Evolutionary conservation across 1,139 yeast genomes (phyloP), one percentile per base, ranked within the genome.

Genomic region (Arxiozyma slooffiae): DNA sequence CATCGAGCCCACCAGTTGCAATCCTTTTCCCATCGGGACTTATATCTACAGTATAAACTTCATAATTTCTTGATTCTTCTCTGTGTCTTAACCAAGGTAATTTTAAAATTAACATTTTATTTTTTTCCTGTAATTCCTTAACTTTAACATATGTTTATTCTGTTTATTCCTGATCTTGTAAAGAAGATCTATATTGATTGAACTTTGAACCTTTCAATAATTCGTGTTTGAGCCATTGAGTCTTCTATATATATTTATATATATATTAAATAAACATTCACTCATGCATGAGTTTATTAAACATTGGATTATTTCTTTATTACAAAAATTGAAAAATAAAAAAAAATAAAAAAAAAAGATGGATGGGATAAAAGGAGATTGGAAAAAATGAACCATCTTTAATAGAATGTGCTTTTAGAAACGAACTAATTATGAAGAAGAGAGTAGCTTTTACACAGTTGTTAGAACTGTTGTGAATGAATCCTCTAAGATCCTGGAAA

Each of bases 1-100:
- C 96, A 68, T 92, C 98, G 51, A 90, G 72, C 1, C 98, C 98
- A 17, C 98, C 98, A 0, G 97, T 83, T 1, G 97, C 98, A 44
- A 92, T 67, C 52, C 96, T 71, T 41, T 81, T 69, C 2, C 96
- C 96, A 67, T 88, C 95, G 0, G 86, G 78, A 55, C 86, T 84
- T 14, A 87, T 82, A 50, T 82, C 81, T 11, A 90, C 79, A 0
- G 97, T 81, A 65, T 89, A 92, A 38, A 95, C 85, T 63, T 90
- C 97, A 58, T 82, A 83, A 57, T 78, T 80, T 58, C 87, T 78
- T 57, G 82, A 81, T 60, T 88, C 96, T 64, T 88, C 97, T 49
- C 53, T 73, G 63, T 85, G 94, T 23, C 79, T 79, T 55, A 88
- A 75, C 96, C 96, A 88, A 46, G 96, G 92, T 37, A 87, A 81